Evolutionary conservation across 208 protist species (phyloP).

Genomic region (Trichomonas vaginalis): DNA sequence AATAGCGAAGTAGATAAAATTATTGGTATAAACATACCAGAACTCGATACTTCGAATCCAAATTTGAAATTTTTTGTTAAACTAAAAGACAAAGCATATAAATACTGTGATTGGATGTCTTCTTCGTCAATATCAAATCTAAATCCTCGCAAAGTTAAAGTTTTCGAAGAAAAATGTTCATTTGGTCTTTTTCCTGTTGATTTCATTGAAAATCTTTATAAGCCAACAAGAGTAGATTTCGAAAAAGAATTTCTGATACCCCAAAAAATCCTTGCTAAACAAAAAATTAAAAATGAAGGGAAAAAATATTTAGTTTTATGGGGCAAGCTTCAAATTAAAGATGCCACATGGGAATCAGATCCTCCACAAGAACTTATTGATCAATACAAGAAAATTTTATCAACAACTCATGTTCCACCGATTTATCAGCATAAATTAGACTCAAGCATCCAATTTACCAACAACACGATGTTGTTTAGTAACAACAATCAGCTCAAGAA

Average conservation of each 20-base stretch:
- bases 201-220: background rate
- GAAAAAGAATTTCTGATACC: background rate
- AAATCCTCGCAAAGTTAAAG: background rate
- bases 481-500: conserved; percentile 35
- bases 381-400: background rate
- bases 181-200: background rate
- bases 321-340: conserved; percentile 38
- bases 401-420: background rate
- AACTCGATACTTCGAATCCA: background rate
- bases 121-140: background rate
- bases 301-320: conserved; percentile 47
- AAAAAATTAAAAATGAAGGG: background rate
- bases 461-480: background rate
- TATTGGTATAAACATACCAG: background rate
- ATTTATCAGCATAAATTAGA: background rate
- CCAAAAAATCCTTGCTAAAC: background rate
- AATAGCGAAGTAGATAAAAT: background rate
- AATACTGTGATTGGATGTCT: background rate
- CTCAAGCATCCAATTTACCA: background rate
- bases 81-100: background rate
- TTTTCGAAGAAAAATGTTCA: background rate
- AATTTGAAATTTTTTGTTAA: background rate
- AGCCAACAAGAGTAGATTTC: background rate
- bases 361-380: background rate
- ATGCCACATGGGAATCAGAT: conserved; percentile 45